phyloP scores from a whole-genome alignment of 306 rosid species.

The Dryas alaskensis region DNA sequence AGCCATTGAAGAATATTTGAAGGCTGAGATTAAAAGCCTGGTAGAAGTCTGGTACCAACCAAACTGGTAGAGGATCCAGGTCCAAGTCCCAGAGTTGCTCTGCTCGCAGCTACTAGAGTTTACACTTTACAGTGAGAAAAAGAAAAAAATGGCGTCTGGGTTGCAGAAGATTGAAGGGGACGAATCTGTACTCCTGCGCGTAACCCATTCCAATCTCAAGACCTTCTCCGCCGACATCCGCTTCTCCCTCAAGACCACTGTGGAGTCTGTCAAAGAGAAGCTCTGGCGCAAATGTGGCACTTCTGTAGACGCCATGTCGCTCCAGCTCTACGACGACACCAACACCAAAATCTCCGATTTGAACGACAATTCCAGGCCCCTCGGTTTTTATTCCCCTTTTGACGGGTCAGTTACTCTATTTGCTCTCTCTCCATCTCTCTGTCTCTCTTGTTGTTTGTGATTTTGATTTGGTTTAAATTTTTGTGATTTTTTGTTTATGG shows the following conservation, averaged over 20 bases:
- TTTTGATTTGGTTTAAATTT: background rate
- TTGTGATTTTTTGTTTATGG: conserved; percentile 16
- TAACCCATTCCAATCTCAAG: conserved; percentile 75
- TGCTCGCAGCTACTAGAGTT: too few species aligned
- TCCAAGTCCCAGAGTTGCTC: too few species aligned
- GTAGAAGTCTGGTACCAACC: too few species aligned
- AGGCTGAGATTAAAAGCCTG: too few species aligned
- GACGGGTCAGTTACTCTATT: conserved; percentile 48
- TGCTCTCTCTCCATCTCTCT: background rate
- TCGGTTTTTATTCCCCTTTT: conserved; percentile 77
- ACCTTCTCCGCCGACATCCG: conserved; percentile 66
- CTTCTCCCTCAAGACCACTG: conserved; percentile 63
- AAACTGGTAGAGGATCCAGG: too few species aligned
- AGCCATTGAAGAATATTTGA: too few species aligned
- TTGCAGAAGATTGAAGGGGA: conserved; percentile 60
- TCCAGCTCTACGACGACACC: conserved; percentile 64
- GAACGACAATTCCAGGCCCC: conserved; percentile 51
- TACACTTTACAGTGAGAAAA: too few species aligned
- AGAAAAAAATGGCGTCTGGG: conserved; percentile 43
- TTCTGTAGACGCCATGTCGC: conserved; percentile 67
- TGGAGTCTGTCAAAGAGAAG: conserved; percentile 77
- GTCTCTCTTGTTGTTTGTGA: background rate
- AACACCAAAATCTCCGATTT: conserved; percentile 62
- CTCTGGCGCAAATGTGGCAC: conserved; percentile 83
- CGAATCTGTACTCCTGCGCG: conserved; percentile 58